Conservation (phyloP, 371 early-diverging fungal species). For the Mortierella sp. region DNA sequence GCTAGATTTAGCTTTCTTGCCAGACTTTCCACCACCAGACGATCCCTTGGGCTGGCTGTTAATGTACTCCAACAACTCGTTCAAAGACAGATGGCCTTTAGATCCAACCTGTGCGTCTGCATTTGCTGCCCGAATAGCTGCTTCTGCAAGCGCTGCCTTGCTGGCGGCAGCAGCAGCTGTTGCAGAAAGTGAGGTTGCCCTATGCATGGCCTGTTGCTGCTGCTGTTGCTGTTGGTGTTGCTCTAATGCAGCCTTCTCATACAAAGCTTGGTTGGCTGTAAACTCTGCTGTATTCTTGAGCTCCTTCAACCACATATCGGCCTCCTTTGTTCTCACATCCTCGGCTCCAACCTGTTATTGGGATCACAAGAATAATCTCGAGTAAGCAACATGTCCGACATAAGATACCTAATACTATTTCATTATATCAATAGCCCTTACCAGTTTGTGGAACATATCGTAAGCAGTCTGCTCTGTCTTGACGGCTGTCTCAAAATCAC, state of each 20-base stretch:
- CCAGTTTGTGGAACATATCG: constrained; percentile 70
- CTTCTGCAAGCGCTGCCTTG: constrained; percentile 44
- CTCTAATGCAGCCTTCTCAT: constrained; percentile 42
- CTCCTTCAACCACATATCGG: constrained; percentile 79
- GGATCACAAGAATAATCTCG: constrained; percentile 1
- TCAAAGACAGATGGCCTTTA: constrained; percentile 49
- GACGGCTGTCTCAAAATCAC: constrained; percentile 85
- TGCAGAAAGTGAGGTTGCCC: constrained; percentile 41
- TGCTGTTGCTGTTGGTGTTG: constrained; percentile 38
- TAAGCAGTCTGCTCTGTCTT: constrained; percentile 81
- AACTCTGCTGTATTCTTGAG: constrained; percentile 60
- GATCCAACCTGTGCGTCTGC: constrained; percentile 52
- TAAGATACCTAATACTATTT: not conserved
- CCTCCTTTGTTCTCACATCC: constrained; percentile 80
- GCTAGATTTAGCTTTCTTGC: constrained; percentile 27
- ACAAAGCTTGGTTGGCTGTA: constrained; percentile 37
- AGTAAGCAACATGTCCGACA: not conserved
- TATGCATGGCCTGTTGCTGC: constrained; percentile 19
- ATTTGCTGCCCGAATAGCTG: constrained; percentile 47
- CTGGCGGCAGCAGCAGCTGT: constrained; percentile 42
- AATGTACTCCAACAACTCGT: constrained; percentile 50
- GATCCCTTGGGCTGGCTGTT: constrained; percentile 34
- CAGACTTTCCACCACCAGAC: constrained; percentile 22
- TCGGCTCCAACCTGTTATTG: constrained; percentile 75
- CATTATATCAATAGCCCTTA: constrained; percentile 26